Evolutionary conservation across 2,329 filamentous ascomycete genomes (phyloP), one percentile per base, ranked within the genome.

Genomic region (Fusarium verrucosum): DNA sequence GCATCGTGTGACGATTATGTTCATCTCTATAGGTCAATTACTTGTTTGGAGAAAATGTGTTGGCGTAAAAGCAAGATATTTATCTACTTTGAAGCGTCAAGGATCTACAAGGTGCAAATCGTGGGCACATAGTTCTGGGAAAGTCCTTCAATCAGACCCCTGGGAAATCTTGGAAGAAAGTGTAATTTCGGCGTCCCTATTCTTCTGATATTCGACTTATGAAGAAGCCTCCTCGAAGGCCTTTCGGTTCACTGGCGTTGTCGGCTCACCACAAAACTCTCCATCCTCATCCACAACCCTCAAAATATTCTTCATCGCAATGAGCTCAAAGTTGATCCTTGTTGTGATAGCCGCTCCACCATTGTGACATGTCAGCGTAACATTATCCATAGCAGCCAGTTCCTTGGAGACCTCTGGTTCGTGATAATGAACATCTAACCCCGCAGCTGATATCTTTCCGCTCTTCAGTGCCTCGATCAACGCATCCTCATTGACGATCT

Each of bases 361-460:
- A n/a, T 75, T 75, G 33, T 80, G 77, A 1, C 72, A 73, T 2
- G 77, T 76, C 36, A 80, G 59, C 0, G 75, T 77, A 4, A 78
- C 78, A 36, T 80, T 79, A 10, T 76, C 72, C 75, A 79, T 78
- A 1, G 62, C 70, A 3, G 76, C 77, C 22, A 80, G 59, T 42
- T 69, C 72, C 55, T 70, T 71, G 5, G 69, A 72, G 8, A 87
- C 81, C 51, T 78, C 65, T 1, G 85, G 85, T 70, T 87, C 85
- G 41, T 82, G 68, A 7, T 81, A 80, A 71, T 86, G 82, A 13
- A 87, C 85, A 66, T 86, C 85, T 13, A 86, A 66, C 0, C 81
- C 84, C 1, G 81, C 84, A 3, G 79, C 78, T 0, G 72, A 72
- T 2, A 86, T 36, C 7, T 77, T 77, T 0, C 82, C 82, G 6